Evolutionary conservation across 2,329 filamentous ascomycete species (phyloP).

Genomic region (Venturia effusa): DNA sequence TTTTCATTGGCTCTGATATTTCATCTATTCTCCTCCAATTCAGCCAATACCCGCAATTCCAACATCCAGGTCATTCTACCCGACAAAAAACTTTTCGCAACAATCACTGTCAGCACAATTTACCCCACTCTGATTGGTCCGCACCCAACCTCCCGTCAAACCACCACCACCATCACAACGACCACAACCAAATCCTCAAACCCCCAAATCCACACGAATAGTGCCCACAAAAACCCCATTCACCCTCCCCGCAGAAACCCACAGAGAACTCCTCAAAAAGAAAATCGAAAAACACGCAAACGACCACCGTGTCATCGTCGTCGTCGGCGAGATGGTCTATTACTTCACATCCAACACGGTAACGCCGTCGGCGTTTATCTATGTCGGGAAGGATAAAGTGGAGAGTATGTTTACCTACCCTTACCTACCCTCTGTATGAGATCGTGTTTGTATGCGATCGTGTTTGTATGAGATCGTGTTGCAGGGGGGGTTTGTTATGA

Average conservation of each 20-base stretch:
- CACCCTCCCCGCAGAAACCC: too few species aligned
- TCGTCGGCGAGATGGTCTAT: slow-evolving; percentile 60
- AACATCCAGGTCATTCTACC: too few species aligned
- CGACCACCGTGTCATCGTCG: too few species aligned
- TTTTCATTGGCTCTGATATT: neutral
- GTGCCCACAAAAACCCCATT: too few species aligned
- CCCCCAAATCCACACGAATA: neutral
- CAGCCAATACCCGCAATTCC: too few species aligned
- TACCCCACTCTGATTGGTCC: neutral
- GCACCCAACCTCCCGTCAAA: neutral
- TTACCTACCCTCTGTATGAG: too few species aligned
- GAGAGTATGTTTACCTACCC: slow-evolving; percentile 93
- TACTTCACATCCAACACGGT: slow-evolving; percentile 88
- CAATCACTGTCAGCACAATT: neutral
- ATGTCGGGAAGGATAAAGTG: slow-evolving; percentile 97
- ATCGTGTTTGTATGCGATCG: too few species aligned
- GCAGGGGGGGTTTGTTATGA: too few species aligned
- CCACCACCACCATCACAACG: neutral
- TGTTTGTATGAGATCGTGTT: too few species aligned
- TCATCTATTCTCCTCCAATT: neutral
- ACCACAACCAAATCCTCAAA: neutral
- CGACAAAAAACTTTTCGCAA: too few species aligned
- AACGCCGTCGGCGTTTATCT: slow-evolving; percentile 73
- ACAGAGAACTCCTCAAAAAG: too few species aligned
- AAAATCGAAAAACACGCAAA: too few species aligned